A percentile compares a stretch with the other conserved stretches of the same genome.
Evolutionary conservation across 352 stramenopile genomes (phyloP).

Genomic region (Blastocystis sp.): DNA sequence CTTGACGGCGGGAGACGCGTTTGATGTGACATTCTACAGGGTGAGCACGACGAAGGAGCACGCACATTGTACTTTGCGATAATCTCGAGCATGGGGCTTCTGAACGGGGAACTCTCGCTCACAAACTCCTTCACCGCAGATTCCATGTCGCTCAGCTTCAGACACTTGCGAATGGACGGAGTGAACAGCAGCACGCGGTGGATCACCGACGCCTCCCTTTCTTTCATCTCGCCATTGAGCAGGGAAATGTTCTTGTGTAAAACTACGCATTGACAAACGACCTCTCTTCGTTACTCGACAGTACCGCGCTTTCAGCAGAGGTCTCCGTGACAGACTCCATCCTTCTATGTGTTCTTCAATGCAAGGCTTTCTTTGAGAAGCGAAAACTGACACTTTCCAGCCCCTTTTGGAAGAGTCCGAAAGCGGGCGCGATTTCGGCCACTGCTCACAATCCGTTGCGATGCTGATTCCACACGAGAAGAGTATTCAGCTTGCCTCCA

Average conservation of each 20-base stretch:
- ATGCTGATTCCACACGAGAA: constrained; percentile 57
- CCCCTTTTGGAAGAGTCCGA: too few species aligned
- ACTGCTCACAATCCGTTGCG: neutral
- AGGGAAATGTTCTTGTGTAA: constrained; percentile 60
- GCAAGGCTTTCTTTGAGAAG: too few species aligned
- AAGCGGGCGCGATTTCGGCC: neutral
- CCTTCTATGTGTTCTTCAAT: too few species aligned
- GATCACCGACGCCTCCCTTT: constrained; percentile 12
- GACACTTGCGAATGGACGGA: constrained; percentile 59
- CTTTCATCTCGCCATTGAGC: constrained; percentile 21
- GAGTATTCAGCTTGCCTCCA: neutral
- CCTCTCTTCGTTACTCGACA: neutral
- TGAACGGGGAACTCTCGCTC: constrained; percentile 14
- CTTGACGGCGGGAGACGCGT: neutral
- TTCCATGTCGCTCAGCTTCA: constrained; percentile 32
- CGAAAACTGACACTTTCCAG: too few species aligned
- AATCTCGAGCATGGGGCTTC: constrained; percentile 13
- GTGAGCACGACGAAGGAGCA: neutral
- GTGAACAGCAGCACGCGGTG: constrained; percentile 64
- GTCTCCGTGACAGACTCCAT: neutral
- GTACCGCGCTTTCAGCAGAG: neutral
- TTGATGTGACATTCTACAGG: constrained; percentile 17
- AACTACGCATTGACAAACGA: constrained; percentile 2
- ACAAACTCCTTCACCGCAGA: constrained; percentile 30
- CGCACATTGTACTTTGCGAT: constrained; percentile 52